Percentiles rank a stretch among this genome's conserved stretches.
Evolutionary conservation across 768 basidiomycete genomes (phyloP).

Genomic region (Boletus huronensis): DNA sequence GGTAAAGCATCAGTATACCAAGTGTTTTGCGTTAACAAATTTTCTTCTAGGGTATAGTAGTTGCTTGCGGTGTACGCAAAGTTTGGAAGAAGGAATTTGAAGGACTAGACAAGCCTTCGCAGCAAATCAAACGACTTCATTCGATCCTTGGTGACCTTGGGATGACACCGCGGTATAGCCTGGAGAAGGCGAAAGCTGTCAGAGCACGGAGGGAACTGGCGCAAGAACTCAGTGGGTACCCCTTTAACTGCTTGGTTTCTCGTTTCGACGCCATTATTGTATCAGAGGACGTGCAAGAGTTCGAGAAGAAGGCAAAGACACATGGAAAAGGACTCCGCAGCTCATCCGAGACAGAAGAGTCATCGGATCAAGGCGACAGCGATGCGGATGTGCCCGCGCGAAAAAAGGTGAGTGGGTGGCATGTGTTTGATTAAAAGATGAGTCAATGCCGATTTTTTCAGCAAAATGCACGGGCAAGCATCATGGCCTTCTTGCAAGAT

Average conservation of each 20-base stretch:
- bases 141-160: conserved; percentile 68
- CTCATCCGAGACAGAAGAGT: conserved; percentile 21
- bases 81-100: conserved; percentile 73
- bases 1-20: conserved; percentile 34
- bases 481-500: conserved; percentile 68
- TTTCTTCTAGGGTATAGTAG: conserved; percentile 52
- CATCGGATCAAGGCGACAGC: conserved; percentile 32
- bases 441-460: conserved; percentile 12
- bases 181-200: conserved; percentile 79
- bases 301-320: conserved; percentile 49
- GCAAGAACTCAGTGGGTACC: conserved; percentile 66
- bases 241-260: neutral
- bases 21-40: neutral
- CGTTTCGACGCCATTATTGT: neutral
- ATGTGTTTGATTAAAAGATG: neutral
- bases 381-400: conserved; percentile 34
- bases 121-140: conserved; percentile 65
- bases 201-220: conserved; percentile 70
- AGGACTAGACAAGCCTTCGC: conserved; percentile 49
- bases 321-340: conserved; percentile 18
- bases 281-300: conserved; percentile 73
- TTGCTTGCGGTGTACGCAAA: conserved; percentile 75
- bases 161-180: conserved; percentile 72
- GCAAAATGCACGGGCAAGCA: conserved; percentile 52
- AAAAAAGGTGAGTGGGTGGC: conserved; percentile 39